Evolutionary conservation across 257 asterid genomes (phyloP).

Genomic region (Solanum infundibuliforme): DNA sequence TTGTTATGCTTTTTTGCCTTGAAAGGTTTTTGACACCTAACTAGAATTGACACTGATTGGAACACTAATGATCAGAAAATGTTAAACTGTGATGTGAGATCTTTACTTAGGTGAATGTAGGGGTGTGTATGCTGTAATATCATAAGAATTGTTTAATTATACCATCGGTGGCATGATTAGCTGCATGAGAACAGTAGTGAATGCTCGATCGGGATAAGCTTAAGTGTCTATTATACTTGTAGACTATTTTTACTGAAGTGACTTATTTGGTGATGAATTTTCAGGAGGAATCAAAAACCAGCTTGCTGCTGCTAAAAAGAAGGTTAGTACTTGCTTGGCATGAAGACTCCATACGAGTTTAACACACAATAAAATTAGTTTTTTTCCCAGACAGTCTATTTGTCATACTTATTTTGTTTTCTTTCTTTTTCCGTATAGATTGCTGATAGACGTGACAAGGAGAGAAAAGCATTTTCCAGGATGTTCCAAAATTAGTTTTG

Average conservation of each 20-base stretch:
- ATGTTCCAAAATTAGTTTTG: slow-evolving; percentile 45
- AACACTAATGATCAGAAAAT: background rate
- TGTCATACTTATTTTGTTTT: background rate
- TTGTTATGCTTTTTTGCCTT: background rate
- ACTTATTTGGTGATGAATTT: slow-evolving; percentile 11
- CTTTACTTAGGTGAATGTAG: background rate
- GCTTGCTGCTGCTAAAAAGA: slow-evolving; percentile 68
- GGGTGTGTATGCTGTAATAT: background rate
- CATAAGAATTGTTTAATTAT: background rate
- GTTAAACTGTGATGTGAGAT: background rate
- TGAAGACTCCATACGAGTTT: background rate
- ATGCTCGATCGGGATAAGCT: background rate
- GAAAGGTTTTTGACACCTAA: background rate
- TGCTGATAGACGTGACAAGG: slow-evolving; percentile 65
- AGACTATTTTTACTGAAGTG: background rate
- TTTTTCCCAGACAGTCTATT: background rate
- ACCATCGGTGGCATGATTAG: background rate
- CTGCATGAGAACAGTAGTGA: background rate
- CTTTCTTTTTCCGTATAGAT: slow-evolving; percentile 27
- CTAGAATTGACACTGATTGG: background rate
- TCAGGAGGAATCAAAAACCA: slow-evolving; percentile 77
- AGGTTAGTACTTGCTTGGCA: slow-evolving; percentile 27
- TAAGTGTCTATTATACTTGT: background rate
- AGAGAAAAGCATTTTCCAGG: slow-evolving; percentile 66
- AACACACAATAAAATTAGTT: background rate